Conservation (phyloP, 768 basidiomycete species). For the Tubosaeta sp. region DNA sequence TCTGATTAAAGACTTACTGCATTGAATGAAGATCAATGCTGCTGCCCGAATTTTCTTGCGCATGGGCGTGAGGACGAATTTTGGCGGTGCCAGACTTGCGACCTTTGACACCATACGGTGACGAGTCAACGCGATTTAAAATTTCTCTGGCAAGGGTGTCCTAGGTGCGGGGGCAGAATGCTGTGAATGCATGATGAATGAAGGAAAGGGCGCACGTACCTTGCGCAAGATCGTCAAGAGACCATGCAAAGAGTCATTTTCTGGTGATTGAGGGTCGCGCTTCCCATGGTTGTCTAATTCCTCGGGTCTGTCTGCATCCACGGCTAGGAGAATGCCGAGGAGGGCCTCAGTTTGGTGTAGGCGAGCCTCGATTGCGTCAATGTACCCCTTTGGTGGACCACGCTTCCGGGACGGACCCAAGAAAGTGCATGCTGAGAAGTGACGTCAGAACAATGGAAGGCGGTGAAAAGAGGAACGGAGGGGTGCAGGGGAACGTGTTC, state of each 20-base stretch:
- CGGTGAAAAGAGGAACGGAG: neutral
- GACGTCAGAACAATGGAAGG: slow-evolving; percentile 9
- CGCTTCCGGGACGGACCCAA: slow-evolving; percentile 77
- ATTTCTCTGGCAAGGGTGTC: slow-evolving; percentile 80
- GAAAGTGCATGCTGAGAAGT: slow-evolving; percentile 62
- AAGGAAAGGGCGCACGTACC: slow-evolving; percentile 25
- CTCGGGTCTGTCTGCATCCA: slow-evolving; percentile 26
- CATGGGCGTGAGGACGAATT: slow-evolving; percentile 17
- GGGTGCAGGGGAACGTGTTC: slow-evolving; percentile 1
- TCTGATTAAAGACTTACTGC: slow-evolving; percentile 45
- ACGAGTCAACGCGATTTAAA: slow-evolving; percentile 74
- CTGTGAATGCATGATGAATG: neutral
- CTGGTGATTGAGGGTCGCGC: slow-evolving; percentile 1
- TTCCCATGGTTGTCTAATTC: slow-evolving; percentile 19
- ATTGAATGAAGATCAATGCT: slow-evolving; percentile 49
- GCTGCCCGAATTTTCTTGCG: slow-evolving; percentile 14
- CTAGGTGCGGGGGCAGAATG: slow-evolving; percentile 32
- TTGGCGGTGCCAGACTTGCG: slow-evolving; percentile 45
- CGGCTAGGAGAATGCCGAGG: slow-evolving; percentile 71
- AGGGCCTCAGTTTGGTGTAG: slow-evolving; percentile 90
- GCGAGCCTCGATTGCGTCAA: slow-evolving; percentile 89
- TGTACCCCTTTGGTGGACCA: slow-evolving; percentile 91
- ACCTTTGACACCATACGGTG: slow-evolving; percentile 73
- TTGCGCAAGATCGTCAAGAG: slow-evolving; percentile 49
- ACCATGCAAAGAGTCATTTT: slow-evolving; percentile 20